phyloP scores from a whole-genome alignment of 2,329 filamentous ascomycete species.

The Trichophyton mentagrophytes region DNA sequence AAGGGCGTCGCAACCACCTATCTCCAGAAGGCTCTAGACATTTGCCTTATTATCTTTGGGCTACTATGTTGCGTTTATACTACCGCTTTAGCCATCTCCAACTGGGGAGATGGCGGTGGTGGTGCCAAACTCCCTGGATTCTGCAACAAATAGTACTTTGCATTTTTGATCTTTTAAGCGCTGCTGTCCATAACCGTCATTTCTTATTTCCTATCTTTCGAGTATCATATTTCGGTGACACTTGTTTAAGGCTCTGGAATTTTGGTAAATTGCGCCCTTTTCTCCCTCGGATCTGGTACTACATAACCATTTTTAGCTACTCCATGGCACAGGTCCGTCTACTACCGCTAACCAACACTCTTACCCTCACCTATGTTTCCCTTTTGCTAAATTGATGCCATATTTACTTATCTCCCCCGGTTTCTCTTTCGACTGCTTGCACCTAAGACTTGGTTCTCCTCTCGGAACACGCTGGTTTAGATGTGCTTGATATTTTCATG shows the following conservation, averaged over 20 bases:
- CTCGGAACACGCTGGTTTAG: background rate
- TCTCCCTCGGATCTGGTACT: background rate
- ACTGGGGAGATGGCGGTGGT: conserved; percentile 57
- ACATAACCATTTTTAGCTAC: background rate
- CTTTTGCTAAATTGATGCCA: conserved; percentile 6
- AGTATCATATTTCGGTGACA: background rate
- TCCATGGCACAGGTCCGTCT: background rate
- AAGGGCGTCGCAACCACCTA: conserved; percentile 59
- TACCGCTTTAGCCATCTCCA: conserved; percentile 70
- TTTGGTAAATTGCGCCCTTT: background rate
- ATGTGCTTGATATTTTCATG: background rate
- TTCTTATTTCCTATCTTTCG: background rate
- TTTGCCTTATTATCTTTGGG: conserved; percentile 68
- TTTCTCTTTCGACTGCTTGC: background rate
- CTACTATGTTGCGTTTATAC: conserved; percentile 84
- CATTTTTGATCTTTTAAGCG: background rate
- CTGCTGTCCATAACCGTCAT: background rate
- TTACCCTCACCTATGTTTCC: conserved; percentile 7
- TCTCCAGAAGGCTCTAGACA: conserved; percentile 57
- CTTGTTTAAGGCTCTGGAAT: background rate
- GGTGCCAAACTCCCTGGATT: conserved; percentile 45
- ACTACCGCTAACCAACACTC: background rate
- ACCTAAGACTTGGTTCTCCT: background rate
- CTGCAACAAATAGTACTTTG: conserved; percentile 38
- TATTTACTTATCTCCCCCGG: background rate